Percentiles rank a stretch among this genome's conserved stretches.
These are phyloP conservation scores for Pugionium cornutum DNA, from an alignment of 345 rosid species.

Conservation along the genomic window DNA sequence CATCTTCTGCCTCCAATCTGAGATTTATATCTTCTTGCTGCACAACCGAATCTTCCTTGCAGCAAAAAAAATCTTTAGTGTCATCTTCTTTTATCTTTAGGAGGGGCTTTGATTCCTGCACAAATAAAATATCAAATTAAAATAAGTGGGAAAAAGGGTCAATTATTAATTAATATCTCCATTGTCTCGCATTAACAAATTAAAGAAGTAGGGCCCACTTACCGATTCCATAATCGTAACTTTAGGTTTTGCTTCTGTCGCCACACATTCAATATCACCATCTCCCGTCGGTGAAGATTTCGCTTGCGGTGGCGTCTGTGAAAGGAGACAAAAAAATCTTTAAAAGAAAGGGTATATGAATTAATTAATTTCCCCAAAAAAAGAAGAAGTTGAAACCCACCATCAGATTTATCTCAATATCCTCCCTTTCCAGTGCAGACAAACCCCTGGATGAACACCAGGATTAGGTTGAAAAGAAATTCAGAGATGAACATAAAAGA, in stretches of 20 bases:
- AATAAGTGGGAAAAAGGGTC: too few relatives aligned
- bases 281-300: slow-evolving; percentile 86
- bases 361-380: too few relatives aligned
- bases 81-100: slow-evolving; percentile 51
- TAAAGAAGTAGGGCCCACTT: slow-evolving; percentile 48
- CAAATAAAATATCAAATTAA: too few relatives aligned
- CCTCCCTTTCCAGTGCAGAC: slow-evolving; percentile 46
- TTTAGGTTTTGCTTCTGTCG: slow-evolving; percentile 62
- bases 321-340: neutral
- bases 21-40: neutral
- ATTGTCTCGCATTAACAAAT: too few relatives aligned
- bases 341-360: neutral
- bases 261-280: slow-evolving; percentile 60
- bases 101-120: slow-evolving; percentile 58
- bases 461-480: neutral
- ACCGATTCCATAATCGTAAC: slow-evolving; percentile 63
- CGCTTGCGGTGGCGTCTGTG: slow-evolving; percentile 82
- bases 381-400: slow-evolving; percentile 39
- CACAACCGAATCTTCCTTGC: slow-evolving; percentile 45
- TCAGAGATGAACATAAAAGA: neutral
- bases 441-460: slow-evolving; percentile 35
- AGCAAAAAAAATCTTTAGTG: slow-evolving; percentile 35
- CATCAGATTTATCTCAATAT: slow-evolving; percentile 98
- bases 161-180: too few relatives aligned
- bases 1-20: slow-evolving; percentile 47